Evolutionary conservation across 1,284 basidiomycete genomes (phyloP), one percentile per base, ranked within the genome.

Genomic region (Cryptococcus wingfieldii): DNA sequence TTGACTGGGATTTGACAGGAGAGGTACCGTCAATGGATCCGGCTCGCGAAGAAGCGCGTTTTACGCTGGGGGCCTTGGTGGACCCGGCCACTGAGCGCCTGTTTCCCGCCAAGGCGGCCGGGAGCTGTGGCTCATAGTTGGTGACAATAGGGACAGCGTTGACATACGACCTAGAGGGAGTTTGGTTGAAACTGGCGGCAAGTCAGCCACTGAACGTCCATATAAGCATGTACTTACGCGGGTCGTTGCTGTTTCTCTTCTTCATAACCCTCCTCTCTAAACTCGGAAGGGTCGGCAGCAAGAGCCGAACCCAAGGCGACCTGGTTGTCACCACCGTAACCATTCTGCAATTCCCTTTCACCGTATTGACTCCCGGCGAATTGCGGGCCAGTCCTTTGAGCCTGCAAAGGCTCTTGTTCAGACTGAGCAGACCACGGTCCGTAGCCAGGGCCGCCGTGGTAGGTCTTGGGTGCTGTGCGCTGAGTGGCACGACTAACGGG

Each of bases 121-220:
- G 54, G n/a, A 61, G 39, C 19, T 66, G 61, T 13, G 60, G 56
- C 48, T 69, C 68, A 58, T 69, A 71, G 39, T 66, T 71, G 44
- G 69, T 71, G 23, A 71, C 66, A 59, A 71, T 67, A 23, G 69
- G 65, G 42, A 71, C 67, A 16, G 41, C 16, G 50, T 69, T 67
- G 63, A 68, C 59, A 62, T 77, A 77, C 7, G 74, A 75, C 31
- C 74, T 62, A 4, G 74, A 75, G 14, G 69, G 69, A 38, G 64
- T 41, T 9, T 68, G 51, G 31, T 46, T 31, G 14, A 66, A 19
- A 5, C 61, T 62, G 44, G 16, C 23, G 28, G 19, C 5, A 2
- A 13, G 45, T 46, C 34, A 18, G 41, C 23, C n/a, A 50, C 16
- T 37, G 2, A 4, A 13, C 38, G 25, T 45, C 28, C 18, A 16